Base-by-base conservation (phyloP, 2,329 filamentous ascomycete species). In the Paecilomyces variotii region DNA sequence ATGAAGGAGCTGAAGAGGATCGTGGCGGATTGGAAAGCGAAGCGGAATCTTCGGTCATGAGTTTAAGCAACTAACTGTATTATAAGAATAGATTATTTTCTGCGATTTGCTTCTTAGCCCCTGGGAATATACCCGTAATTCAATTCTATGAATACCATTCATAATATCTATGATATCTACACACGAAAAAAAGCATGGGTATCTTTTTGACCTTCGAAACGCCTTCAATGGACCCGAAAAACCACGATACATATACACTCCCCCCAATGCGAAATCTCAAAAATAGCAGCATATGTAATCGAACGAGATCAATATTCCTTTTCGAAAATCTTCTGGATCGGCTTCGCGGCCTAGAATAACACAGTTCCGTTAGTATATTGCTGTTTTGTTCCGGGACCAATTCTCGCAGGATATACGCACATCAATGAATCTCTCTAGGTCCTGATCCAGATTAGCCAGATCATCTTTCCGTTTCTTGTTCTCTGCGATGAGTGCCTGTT, bases 401-500 rank as follows among this genome's bases (percentile, higher is more conserved):
- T 61, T 60, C 51, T 56, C 64, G 54, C 54, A 30, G 25, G 34
- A 49, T 14, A 49, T 14, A 78, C 87, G 70, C 69, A 90, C 89
- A 74, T 95, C 91, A 67, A 96, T 93, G 70, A 96, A 96, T 68
- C 90, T 92, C 76, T 97, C 94, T 59, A 97, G 79, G 73, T 96
- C 91, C 69, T 89, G 88, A 68, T 99, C 94, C 61, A 99, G 78
- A 68, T 89, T 96, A 24, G 89, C 91, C 54, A 99, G 78, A 68
- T 97, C 91, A 58, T 97, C 92, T 72, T 96, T 96, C 64, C 93
- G 84, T 76, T 91, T 91, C 77, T 95, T 96, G 72, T 97, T 97
- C 71, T 88, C 86, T 34, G 84, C 83, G 62, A 87, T 85, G 61
- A 90, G 74, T 2, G 80, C 83, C 68, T 88, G 85, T 69, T 89